A percentile compares a stretch with the other conserved stretches of the same genome.
phyloP scores from a whole-genome alignment of 192 early-diverging fungal species.

The Backusella parvicylindrica region DNA sequence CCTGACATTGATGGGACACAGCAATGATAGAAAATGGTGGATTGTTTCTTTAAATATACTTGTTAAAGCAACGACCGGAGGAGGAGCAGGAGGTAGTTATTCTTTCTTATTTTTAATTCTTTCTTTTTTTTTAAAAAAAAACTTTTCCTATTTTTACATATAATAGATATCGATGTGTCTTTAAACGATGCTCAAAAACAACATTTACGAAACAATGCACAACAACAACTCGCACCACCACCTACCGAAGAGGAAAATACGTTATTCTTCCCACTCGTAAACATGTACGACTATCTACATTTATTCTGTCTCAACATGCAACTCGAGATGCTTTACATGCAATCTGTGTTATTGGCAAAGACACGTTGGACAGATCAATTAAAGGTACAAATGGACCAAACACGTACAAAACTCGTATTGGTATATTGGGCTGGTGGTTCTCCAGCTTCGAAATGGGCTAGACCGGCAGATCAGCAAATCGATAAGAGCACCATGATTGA shows the following conservation, averaged over 20 bases:
- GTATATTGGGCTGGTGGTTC: slow-evolving; percentile 40
- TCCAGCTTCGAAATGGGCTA: slow-evolving; percentile 17
- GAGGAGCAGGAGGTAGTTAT: slow-evolving; percentile 17
- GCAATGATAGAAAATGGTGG: slow-evolving; percentile 59
- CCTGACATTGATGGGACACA: slow-evolving; percentile 66
- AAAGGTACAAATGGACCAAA: slow-evolving; percentile 37
- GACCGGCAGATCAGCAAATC: slow-evolving; percentile 9
- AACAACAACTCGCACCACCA: slow-evolving; percentile 42
- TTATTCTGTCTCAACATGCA: slow-evolving; percentile 60
- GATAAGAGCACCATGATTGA: slow-evolving; percentile 17
- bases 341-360: slow-evolving; percentile 43
- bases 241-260: not conserved
- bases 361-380: slow-evolving; percentile 46
- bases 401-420: slow-evolving; percentile 32
- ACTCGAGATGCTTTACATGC: slow-evolving; percentile 65
- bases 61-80: slow-evolving; percentile 48
- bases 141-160: not conserved
- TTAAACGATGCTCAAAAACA: slow-evolving; percentile 52
- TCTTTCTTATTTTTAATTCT: not conserved
- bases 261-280: slow-evolving; percentile 58
- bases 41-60: slow-evolving; percentile 69
- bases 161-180: slow-evolving; percentile 46
- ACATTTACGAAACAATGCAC: slow-evolving; percentile 41
- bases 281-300: slow-evolving; percentile 75
- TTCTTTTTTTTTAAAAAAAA: not conserved